Percentiles rank a stretch among this genome's conserved stretches.
phyloP scores from a whole-genome alignment of 768 basidiomycete species.

The Pleurotus cornucopiae region DNA sequence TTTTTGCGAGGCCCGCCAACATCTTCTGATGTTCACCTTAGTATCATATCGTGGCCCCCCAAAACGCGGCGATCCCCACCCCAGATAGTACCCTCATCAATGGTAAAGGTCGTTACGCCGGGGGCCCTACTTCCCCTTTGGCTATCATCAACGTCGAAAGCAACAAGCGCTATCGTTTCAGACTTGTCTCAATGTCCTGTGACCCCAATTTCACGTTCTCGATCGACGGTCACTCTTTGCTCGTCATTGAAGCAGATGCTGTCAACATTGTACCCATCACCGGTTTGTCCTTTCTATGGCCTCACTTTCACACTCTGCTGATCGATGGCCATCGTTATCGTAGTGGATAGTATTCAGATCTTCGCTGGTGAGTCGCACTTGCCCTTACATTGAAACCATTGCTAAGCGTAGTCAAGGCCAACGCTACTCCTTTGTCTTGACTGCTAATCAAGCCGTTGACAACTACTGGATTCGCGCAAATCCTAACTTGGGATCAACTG shows the following conservation, averaged over 20 bases:
- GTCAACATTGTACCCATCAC: conserved; percentile 17
- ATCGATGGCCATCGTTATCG: conserved; percentile 1
- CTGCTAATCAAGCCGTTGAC: conserved; percentile 29
- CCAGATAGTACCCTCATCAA: conserved; percentile 37
- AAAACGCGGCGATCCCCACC: conserved; percentile 13
- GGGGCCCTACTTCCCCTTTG: conserved; percentile 25
- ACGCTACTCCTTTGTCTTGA: conserved; percentile 31
- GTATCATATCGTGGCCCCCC: conserved; percentile 15
- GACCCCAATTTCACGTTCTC: conserved; percentile 23
- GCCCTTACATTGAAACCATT: neutral
- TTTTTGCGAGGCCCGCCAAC: neutral
- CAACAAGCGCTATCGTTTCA: conserved; percentile 37
- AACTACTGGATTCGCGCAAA: conserved; percentile 38
- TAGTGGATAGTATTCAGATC: conserved; percentile 37
- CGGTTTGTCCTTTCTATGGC: too few relatives aligned
- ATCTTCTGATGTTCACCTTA: neutral
- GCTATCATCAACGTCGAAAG: conserved; percentile 27
- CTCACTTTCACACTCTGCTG: too few relatives aligned
- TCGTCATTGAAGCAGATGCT: conserved; percentile 32
- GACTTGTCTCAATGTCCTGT: conserved; percentile 34
- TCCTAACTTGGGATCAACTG: conserved; percentile 16
- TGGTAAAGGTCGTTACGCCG: conserved; percentile 29
- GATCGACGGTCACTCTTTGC: conserved; percentile 19
- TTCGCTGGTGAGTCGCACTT: conserved; percentile 20
- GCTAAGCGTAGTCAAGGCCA: conserved; percentile 14